These are phyloP conservation scores for Microdochium bolleyi DNA, from an alignment of 2,329 filamentous ascomycete species.

Conservation along the genomic window DNA sequence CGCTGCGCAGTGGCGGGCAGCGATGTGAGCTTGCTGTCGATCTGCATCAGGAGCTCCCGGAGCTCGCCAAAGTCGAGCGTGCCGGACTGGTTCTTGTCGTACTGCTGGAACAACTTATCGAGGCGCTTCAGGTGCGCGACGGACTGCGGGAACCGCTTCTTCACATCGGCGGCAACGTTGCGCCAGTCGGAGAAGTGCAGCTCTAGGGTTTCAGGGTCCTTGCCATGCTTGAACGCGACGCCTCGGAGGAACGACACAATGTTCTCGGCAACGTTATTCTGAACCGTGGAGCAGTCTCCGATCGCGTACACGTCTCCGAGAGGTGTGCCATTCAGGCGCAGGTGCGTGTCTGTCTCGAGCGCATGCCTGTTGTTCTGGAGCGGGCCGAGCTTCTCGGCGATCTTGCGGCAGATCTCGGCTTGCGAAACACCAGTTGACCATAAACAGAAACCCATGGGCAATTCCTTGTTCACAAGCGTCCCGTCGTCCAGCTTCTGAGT, in stretches of 20 bases:
- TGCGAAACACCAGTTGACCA: slow-evolving; percentile 97
- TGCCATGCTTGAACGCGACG: slow-evolving; percentile 84
- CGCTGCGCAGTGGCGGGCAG: slow-evolving; percentile 93
- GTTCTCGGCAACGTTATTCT: slow-evolving; percentile 93
- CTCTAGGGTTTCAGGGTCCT: slow-evolving; percentile 80
- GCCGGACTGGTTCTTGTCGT: slow-evolving; percentile 87
- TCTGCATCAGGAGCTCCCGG: slow-evolving; percentile 78
- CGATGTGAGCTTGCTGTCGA: slow-evolving; percentile 90
- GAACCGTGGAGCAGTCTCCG: slow-evolving; percentile 91
- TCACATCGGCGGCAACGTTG: slow-evolving; percentile 72
- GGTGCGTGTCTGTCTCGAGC: slow-evolving; percentile 88
- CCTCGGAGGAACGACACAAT: slow-evolving; percentile 84
- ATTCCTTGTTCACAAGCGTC: slow-evolving; percentile 74
- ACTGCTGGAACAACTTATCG: slow-evolving; percentile 83
- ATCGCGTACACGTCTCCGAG: slow-evolving; percentile 94
- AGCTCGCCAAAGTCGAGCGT: slow-evolving; percentile 93
- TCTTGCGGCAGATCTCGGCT: slow-evolving; percentile 66
- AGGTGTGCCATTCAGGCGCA: slow-evolving; percentile 81
- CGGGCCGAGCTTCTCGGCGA: slow-evolving; percentile 69
- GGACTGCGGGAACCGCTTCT: slow-evolving; percentile 85
- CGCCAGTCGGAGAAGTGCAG: slow-evolving; percentile 87
- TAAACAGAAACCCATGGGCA: slow-evolving; percentile 91
- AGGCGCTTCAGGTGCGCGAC: slow-evolving; percentile 78
- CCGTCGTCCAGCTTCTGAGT: slow-evolving; percentile 72
- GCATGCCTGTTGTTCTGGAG: slow-evolving; percentile 83